A percentile compares a stretch with the other conserved stretches of the same genome.
Conservation (phyloP, 352 stramenopile species). For the Globisporangium viniferum region DNA sequence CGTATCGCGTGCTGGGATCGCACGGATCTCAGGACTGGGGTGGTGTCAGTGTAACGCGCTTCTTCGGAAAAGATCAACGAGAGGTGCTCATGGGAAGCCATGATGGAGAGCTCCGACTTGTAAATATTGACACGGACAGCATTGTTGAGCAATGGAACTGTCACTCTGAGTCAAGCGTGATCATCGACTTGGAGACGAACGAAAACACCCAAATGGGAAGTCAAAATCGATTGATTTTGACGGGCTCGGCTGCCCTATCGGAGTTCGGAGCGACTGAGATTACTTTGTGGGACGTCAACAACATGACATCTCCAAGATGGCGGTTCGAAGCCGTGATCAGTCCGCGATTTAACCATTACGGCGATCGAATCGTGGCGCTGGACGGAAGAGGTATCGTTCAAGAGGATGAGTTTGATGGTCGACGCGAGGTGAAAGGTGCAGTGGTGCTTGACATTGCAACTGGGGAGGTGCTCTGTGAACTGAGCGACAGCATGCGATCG, state of each 20-base stretch:
- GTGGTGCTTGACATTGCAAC: slow-evolving; percentile 72
- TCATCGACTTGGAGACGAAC: slow-evolving; percentile 73
- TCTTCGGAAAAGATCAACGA: slow-evolving; percentile 58
- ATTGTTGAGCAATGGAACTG: slow-evolving; percentile 76
- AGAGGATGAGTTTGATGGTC: slow-evolving; percentile 28
- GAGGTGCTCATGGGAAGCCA: slow-evolving; percentile 76
- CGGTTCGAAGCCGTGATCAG: slow-evolving; percentile 51
- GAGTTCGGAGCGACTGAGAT: slow-evolving; percentile 56
- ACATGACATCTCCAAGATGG: slow-evolving; percentile 63
- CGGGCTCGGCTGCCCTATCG: slow-evolving; percentile 43
- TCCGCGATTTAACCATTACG: slow-evolving; percentile 77
- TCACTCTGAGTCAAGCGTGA: slow-evolving; percentile 62
- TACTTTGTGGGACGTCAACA: slow-evolving; percentile 69
- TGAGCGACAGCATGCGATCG: slow-evolving; percentile 59
- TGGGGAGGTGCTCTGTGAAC: slow-evolving; percentile 50
- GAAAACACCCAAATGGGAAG: slow-evolving; percentile 47
- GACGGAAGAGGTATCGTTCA: slow-evolving; percentile 43
- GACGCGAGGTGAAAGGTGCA: slow-evolving; percentile 38
- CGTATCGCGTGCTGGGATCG: slow-evolving; percentile 56
- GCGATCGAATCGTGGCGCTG: slow-evolving; percentile 66
- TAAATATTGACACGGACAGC: slow-evolving; percentile 62
- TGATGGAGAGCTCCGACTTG: slow-evolving; percentile 53
- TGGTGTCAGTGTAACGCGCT: slow-evolving; percentile 56
- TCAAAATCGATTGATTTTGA: slow-evolving; percentile 57
- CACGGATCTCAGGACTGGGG: slow-evolving; percentile 56